A percentile compares a stretch with the other conserved stretches of the same genome.
These are phyloP conservation scores for Globisporangium spiculum DNA, from an alignment of 352 stramenopile genomes.

Conservation along the genomic window DNA sequence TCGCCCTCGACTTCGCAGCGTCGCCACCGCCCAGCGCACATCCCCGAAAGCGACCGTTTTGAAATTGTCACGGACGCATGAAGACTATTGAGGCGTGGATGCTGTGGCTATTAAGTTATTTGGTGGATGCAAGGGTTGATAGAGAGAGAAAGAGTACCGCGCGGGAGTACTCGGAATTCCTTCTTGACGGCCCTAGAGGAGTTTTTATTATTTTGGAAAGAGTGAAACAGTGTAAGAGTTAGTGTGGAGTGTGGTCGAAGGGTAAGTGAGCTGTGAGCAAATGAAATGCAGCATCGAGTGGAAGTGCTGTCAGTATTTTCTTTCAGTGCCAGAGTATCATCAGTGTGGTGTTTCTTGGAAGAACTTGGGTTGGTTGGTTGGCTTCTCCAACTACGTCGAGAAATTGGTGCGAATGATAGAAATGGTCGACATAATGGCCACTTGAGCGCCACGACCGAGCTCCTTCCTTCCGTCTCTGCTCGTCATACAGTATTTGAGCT, in stretches of 20 bases:
- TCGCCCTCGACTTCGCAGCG: background rate
- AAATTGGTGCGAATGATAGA: background rate
- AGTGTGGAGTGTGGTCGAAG: background rate
- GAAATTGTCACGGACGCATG: constrained; percentile 2
- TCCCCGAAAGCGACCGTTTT: constrained; percentile 6
- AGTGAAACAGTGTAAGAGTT: background rate
- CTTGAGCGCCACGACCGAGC: background rate
- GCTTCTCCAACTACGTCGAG: background rate
- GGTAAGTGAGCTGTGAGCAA: background rate
- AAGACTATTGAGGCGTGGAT: background rate
- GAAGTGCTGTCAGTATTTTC: background rate
- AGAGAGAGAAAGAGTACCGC: background rate
- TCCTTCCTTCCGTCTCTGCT: background rate
- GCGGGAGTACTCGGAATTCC: background rate
- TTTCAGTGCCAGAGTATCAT: background rate
- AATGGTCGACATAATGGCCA: background rate
- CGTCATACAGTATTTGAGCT: background rate
- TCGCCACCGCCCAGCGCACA: background rate
- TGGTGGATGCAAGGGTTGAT: background rate
- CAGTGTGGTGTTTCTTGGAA: background rate
- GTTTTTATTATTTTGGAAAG: background rate
- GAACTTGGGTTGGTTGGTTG: background rate
- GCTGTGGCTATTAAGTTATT: background rate
- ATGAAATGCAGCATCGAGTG: background rate
- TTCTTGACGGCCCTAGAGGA: background rate